Percentiles rank a stretch among this genome's conserved stretches.
phyloP scores from a whole-genome alignment of 2,329 filamentous ascomycete genomes.

The Pseudocercospora eumusae region DNA sequence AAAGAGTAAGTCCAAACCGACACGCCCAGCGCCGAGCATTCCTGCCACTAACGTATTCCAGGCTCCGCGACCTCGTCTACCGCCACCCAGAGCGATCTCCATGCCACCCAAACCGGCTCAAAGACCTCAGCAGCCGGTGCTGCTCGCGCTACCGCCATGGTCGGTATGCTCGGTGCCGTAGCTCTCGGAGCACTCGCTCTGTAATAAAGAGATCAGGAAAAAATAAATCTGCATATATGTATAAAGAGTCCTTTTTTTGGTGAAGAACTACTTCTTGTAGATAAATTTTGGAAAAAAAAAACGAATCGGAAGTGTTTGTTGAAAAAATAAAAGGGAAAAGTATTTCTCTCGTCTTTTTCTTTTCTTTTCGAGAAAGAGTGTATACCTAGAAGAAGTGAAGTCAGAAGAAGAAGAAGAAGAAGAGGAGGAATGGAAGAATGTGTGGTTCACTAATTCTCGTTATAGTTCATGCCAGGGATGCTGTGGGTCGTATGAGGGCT shows the following conservation, averaged over 20 bases:
- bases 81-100: constrained; percentile 10
- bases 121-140: constrained; percentile 21
- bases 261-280: constrained; percentile 4
- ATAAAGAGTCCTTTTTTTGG: background rate
- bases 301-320: too few relatives aligned
- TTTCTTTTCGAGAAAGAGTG: background rate
- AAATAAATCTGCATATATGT: too few relatives aligned
- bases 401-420: background rate
- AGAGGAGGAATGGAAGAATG: background rate
- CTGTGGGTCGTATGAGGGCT: constrained; percentile 1
- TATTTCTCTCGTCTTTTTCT: too few relatives aligned
- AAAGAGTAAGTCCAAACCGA: background rate
- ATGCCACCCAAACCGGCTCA: constrained; percentile 11
- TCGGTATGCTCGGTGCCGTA: constrained; percentile 32
- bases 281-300: too few relatives aligned
- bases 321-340: too few relatives aligned
- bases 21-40: background rate
- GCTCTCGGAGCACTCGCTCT: constrained; percentile 35
- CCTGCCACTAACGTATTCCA: background rate
- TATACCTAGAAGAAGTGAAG: background rate
- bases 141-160: constrained; percentile 31
- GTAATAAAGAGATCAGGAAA: constrained; percentile 12
- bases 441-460: constrained; percentile 1
- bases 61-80: background rate
- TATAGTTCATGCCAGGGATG: background rate